Percentiles rank a stretch among this genome's conserved stretches.
Conservation (phyloP, 768 basidiomycete species). For the Daedaleopsis sinensis region DNA sequence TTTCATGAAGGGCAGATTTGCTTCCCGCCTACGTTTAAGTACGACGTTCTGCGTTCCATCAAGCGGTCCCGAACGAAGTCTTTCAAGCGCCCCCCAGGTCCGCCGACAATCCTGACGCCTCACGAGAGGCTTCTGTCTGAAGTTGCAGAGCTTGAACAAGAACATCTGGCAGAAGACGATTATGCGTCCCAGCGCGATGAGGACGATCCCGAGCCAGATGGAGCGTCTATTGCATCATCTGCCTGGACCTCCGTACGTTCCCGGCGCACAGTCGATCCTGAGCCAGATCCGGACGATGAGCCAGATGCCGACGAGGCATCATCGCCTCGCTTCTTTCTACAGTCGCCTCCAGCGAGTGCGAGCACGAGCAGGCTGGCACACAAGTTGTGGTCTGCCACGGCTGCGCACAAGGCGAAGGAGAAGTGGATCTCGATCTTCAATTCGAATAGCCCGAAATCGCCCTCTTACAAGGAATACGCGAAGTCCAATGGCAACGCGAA, state of each 20-base stretch:
- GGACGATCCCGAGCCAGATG: constrained; percentile 48
- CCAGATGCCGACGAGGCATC: constrained; percentile 34
- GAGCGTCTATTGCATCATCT: constrained; percentile 57
- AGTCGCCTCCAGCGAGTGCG: constrained; percentile 18
- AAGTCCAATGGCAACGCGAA: not conserved
- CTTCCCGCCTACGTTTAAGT: constrained; percentile 95
- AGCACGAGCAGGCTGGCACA: constrained; percentile 25
- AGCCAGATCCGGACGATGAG: constrained; percentile 21
- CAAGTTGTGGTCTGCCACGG: constrained; percentile 41
- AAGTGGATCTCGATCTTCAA: constrained; percentile 54
- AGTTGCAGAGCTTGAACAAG: constrained; percentile 41
- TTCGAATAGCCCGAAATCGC: constrained; percentile 21
- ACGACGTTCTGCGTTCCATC: constrained; percentile 69
- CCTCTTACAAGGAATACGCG: not conserved
- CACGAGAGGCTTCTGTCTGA: constrained; percentile 35
- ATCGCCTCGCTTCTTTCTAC: constrained; percentile 34
- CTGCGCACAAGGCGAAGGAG: constrained; percentile 57
- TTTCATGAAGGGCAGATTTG: constrained; percentile 80
- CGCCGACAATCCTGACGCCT: constrained; percentile 6
- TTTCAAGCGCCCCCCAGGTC: constrained; percentile 11
- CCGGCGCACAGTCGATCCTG: constrained; percentile 25
- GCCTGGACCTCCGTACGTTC: constrained; percentile 51
- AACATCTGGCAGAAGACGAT: constrained; percentile 5
- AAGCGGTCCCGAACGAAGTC: constrained; percentile 38
- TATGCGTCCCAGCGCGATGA: constrained; percentile 35